Evolutionary conservation across 2,329 filamentous ascomycete species (phyloP).

Genomic region (Neurospora sp.): DNA sequence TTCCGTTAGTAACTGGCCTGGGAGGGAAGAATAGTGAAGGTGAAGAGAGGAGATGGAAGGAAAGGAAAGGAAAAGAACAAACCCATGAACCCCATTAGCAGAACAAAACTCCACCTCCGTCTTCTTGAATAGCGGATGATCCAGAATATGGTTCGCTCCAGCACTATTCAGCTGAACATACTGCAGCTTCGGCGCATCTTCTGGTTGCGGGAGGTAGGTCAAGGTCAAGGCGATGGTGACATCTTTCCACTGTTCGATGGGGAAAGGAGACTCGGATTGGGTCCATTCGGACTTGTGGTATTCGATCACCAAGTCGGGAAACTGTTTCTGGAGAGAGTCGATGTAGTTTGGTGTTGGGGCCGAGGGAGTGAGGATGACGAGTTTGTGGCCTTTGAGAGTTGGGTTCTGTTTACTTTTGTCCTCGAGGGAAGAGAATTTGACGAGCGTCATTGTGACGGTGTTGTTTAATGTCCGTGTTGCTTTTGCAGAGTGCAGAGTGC

Average conservation of each 20-base stretch:
- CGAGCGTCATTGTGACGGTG: neutral
- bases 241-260: slow-evolving; percentile 32
- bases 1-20: too few species aligned
- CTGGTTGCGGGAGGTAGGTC: slow-evolving; percentile 30
- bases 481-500: neutral
- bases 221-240: slow-evolving; percentile 40
- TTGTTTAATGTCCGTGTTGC: neutral
- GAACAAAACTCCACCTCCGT: slow-evolving; percentile 41
- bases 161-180: slow-evolving; percentile 45
- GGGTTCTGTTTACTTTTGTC: slow-evolving; percentile 19
- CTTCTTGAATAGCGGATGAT: slow-evolving; percentile 37
- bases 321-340: slow-evolving; percentile 27
- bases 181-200: slow-evolving; percentile 36
- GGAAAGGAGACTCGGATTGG: slow-evolving; percentile 14
- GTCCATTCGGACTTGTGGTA: slow-evolving; percentile 22
- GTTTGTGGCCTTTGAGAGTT: slow-evolving; percentile 37
- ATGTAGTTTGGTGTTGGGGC: slow-evolving; percentile 24
- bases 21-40: too few species aligned
- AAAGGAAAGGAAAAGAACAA: slow-evolving; percentile 12
- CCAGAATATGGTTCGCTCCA: slow-evolving; percentile 39
- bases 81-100: slow-evolving; percentile 50
- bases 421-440: neutral
- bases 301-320: slow-evolving; percentile 34
- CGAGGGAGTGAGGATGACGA: slow-evolving; percentile 30
- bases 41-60: too few species aligned